These are phyloP conservation scores for Blastobotrys robertii DNA, from an alignment of 805 yeast genomes.

Conservation along the genomic window DNA sequence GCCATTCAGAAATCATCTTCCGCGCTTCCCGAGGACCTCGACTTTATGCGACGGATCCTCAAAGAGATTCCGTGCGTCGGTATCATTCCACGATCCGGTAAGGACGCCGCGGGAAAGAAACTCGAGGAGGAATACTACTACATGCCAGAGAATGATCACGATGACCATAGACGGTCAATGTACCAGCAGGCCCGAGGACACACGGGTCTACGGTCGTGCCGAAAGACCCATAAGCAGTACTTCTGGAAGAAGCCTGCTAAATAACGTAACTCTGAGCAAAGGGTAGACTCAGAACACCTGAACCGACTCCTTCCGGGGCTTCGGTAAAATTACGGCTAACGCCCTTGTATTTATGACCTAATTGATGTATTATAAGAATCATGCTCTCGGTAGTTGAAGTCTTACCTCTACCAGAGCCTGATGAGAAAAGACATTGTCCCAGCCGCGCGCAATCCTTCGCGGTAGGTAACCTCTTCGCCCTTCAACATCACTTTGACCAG, in stretches of 20 bases:
- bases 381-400: no score
- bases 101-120: constrained; percentile 94
- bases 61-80: constrained; percentile 56
- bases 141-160: constrained; percentile 71
- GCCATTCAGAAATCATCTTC: constrained; percentile 54
- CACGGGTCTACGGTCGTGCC: constrained; percentile 75
- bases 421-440: no score
- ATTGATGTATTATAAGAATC: no score
- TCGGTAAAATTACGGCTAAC: neutral
- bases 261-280: no score
- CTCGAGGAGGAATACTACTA: constrained; percentile 92
- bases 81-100: constrained; percentile 79
- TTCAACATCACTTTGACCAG: no score
- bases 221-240: constrained; percentile 82
- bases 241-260: constrained; percentile 20
- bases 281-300: no score
- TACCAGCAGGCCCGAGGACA: constrained; percentile 74
- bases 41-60: constrained; percentile 36
- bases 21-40: constrained; percentile 27
- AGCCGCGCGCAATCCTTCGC: no score
- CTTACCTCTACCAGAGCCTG: no score
- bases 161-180: constrained; percentile 53
- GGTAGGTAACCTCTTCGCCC: no score
- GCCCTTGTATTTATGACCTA: no score
- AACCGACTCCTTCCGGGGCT: neutral